Conservation (phyloP, 2,329 filamentous ascomycete genomes). For the Fusarium sp. region DNA sequence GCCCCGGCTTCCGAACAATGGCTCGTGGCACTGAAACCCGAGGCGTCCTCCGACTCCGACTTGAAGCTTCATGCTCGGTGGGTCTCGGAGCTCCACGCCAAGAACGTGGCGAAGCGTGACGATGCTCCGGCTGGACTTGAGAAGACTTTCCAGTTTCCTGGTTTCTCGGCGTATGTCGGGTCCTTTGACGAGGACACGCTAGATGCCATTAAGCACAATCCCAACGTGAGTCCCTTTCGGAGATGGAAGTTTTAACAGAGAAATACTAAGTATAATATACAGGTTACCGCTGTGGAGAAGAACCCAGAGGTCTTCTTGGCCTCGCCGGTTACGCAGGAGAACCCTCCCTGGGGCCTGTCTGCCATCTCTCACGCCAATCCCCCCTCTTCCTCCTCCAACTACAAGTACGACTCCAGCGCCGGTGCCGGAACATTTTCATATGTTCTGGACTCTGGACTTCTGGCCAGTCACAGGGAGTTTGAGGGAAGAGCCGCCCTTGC, state of each 20-base stretch:
- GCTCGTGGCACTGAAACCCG: constrained; percentile 10
- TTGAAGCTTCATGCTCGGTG: constrained; percentile 15
- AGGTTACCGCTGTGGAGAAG: neutral
- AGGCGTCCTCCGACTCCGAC: neutral
- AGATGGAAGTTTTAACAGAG: neutral
- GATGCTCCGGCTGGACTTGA: neutral
- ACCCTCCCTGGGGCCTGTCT: neutral
- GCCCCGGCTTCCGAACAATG: neutral
- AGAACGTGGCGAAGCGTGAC: constrained; percentile 1
- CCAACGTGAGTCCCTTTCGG: neutral
- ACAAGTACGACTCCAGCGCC: constrained; percentile 16
- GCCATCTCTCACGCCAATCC: constrained; percentile 2
- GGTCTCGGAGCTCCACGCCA: constrained; percentile 17
- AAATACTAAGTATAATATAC: neutral
- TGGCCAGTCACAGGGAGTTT: constrained; percentile 1
- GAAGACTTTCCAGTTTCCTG: constrained; percentile 12
- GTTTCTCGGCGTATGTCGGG: constrained; percentile 14
- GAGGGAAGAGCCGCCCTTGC: constrained; percentile 11
- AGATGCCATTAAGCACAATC: neutral
- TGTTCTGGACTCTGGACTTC: constrained; percentile 14
- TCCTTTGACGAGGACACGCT: constrained; percentile 2
- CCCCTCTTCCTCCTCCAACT: neutral
- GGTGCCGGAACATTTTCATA: constrained; percentile 16
- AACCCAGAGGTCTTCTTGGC: neutral
- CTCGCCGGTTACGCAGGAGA: neutral